Evolutionary conservation across 2,329 filamentous ascomycete genomes (phyloP).

Genomic region (Gaeumannomyces sp.): DNA sequence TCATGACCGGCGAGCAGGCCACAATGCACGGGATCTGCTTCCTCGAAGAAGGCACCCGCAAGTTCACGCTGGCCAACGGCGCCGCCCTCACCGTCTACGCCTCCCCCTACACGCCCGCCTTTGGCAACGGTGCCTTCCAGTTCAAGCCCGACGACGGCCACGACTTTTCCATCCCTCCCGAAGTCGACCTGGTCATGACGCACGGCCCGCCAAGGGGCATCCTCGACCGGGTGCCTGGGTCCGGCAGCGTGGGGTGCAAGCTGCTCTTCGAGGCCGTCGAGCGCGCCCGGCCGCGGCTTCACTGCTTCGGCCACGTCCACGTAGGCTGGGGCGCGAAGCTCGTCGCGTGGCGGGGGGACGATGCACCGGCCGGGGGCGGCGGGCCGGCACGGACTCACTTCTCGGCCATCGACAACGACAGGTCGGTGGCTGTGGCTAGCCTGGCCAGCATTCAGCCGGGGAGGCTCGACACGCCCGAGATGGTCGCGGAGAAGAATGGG

Average conservation of each 20-base stretch:
- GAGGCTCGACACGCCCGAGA: slow-evolving; percentile 11
- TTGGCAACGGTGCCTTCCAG: slow-evolving; percentile 35
- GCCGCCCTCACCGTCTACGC: slow-evolving; percentile 43
- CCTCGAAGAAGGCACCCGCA: slow-evolving; percentile 43
- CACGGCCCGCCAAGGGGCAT: slow-evolving; percentile 49
- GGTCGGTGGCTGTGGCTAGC: slow-evolving; percentile 30
- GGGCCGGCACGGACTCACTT: slow-evolving; percentile 30
- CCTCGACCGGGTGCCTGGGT: slow-evolving; percentile 34
- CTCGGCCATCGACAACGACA: slow-evolving; percentile 40
- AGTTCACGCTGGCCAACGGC: slow-evolving; percentile 43
- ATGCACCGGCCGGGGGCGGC: slow-evolving; percentile 19
- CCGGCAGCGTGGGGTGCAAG: slow-evolving; percentile 33
- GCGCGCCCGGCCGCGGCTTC: slow-evolving; percentile 36
- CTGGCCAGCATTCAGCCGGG: slow-evolving; percentile 20
- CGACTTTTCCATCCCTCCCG: slow-evolving; percentile 36
- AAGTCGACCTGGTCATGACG: slow-evolving; percentile 43
- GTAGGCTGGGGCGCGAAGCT: slow-evolving; percentile 52
- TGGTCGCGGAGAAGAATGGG: not conserved
- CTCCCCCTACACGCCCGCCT: slow-evolving; percentile 45
- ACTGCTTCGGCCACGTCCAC: slow-evolving; percentile 56
- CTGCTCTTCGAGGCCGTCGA: slow-evolving; percentile 40
- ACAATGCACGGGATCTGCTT: slow-evolving; percentile 32
- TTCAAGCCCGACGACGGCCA: slow-evolving; percentile 34
- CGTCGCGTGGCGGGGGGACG: slow-evolving; percentile 41
- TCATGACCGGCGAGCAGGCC: not conserved